Percentiles rank a stretch among this genome's conserved stretches.
Evolutionary conservation across 768 basidiomycete species (phyloP).

Genomic region (Pholiota molesta): DNA sequence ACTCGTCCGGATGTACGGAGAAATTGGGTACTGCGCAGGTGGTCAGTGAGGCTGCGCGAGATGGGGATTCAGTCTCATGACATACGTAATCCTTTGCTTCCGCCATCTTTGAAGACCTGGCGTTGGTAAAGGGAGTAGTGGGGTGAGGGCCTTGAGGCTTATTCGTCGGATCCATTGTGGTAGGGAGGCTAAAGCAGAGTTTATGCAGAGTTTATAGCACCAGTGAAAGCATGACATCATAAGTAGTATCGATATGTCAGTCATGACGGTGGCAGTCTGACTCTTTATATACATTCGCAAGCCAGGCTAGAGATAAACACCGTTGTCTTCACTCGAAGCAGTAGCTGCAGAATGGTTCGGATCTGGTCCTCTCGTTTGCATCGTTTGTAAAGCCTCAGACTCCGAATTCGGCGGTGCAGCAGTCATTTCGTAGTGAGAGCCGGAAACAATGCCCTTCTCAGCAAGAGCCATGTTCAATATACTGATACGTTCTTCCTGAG

Average conservation of each 20-base stretch:
- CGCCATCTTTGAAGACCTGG: slow-evolving; percentile 46
- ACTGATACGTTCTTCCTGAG: slow-evolving; percentile 75
- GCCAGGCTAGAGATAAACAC: slow-evolving; percentile 25
- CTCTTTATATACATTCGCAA: background rate
- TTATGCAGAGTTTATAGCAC: slow-evolving; percentile 2
- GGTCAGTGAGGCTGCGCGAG: background rate
- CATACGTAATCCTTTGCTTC: slow-evolving; percentile 37
- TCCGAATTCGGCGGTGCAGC: background rate
- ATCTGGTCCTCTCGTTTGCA: background rate
- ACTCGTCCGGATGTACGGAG: slow-evolving; percentile 39
- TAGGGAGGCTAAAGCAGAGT: background rate
- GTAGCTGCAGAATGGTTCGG: background rate
- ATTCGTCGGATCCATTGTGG: slow-evolving; percentile 48
- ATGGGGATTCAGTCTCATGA: slow-evolving; percentile 3
- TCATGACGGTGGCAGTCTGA: background rate
- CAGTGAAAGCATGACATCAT: slow-evolving; percentile 8
- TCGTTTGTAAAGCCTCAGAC: background rate
- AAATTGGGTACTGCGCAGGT: slow-evolving; percentile 37
- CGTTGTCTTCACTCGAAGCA: slow-evolving; percentile 9
- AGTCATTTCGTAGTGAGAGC: slow-evolving; percentile 49
- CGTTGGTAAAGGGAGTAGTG: slow-evolving; percentile 55
- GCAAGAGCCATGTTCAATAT: slow-evolving; percentile 69
- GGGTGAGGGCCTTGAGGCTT: slow-evolving; percentile 48
- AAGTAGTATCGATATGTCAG: background rate
- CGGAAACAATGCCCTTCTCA: slow-evolving; percentile 56